Conservation (phyloP, 345 rosid genomes). For the Limnanthes douglasii region DNA sequence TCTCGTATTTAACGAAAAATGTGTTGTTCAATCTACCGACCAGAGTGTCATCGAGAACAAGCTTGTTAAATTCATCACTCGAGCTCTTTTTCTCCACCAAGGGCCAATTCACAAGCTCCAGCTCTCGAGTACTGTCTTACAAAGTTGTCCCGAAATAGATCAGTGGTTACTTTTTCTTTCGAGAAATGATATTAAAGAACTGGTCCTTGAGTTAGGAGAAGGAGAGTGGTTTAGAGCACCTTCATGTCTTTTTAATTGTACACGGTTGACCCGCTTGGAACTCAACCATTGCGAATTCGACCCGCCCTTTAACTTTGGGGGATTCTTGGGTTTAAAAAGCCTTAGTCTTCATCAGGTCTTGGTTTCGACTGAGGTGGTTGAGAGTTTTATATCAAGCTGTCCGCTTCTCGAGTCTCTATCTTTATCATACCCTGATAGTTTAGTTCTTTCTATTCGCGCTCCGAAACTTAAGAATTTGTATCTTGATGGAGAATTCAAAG, state of each 20-base stretch:
- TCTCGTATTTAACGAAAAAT: constrained; percentile 65
- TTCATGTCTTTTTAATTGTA: constrained; percentile 53
- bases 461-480: constrained; percentile 71
- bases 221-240: constrained; percentile 77
- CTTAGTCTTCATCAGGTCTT: constrained; percentile 69
- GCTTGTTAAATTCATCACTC: constrained; percentile 48
- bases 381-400: constrained; percentile 55
- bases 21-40: constrained; percentile 21
- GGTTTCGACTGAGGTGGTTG: constrained; percentile 64
- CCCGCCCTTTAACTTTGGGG: constrained; percentile 52
- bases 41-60: constrained; percentile 16
- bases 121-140: constrained; percentile 42
- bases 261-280: constrained; percentile 50
- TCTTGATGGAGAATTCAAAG: constrained; percentile 83
- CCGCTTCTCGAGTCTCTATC: constrained; percentile 71
- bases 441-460: constrained; percentile 49
- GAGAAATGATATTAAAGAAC: constrained; percentile 44
- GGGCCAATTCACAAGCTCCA: constrained; percentile 88
- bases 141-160: constrained; percentile 62
- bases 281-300: constrained; percentile 66
- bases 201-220: constrained; percentile 74
- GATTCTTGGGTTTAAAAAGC: constrained; percentile 50
- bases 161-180: constrained; percentile 95
- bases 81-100: constrained; percentile 65
- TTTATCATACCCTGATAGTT: constrained; percentile 67